Conservation (phyloP, 495 filamentous ascomycete species). For the Echria macrotheca region DNA sequence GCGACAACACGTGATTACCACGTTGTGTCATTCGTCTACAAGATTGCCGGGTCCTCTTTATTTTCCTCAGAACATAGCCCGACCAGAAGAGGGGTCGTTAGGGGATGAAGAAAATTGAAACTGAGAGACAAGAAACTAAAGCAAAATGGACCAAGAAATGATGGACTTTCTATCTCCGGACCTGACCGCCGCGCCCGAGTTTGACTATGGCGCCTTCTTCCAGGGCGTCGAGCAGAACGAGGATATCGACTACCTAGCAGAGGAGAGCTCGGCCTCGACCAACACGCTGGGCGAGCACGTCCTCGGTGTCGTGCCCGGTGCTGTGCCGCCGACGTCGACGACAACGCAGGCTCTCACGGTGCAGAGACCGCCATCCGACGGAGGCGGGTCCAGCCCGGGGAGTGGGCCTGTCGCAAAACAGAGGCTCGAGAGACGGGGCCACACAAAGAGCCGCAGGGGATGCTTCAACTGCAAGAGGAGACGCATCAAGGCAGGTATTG, state of each 20-base stretch:
- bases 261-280: slow-evolving; percentile 20
- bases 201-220: slow-evolving; percentile 30
- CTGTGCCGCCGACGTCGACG: background rate
- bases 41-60: too few species aligned
- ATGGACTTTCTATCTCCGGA: too few species aligned
- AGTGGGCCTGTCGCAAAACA: slow-evolving; percentile 14
- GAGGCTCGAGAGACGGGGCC: slow-evolving; percentile 41
- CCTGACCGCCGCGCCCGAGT: slow-evolving; percentile 2
- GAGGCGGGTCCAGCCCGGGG: background rate
- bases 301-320: background rate
- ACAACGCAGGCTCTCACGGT: too few species aligned
- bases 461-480: slow-evolving; percentile 62
- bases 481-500: slow-evolving; percentile 48
- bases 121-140: too few species aligned
- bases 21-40: too few species aligned
- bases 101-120: too few species aligned
- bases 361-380: background rate
- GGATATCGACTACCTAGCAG: slow-evolving; percentile 28
- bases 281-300: slow-evolving; percentile 2
- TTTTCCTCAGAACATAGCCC: too few species aligned
- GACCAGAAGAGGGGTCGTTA: too few species aligned
- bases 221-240: slow-evolving; percentile 24
- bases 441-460: slow-evolving; percentile 58
- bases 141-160: too few species aligned
- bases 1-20: too few species aligned